Percentiles rank a stretch among this genome's conserved stretches.
phyloP scores from a whole-genome alignment of 1,139 yeast genomes.

The Yamadazyma pseudoaaseri region DNA sequence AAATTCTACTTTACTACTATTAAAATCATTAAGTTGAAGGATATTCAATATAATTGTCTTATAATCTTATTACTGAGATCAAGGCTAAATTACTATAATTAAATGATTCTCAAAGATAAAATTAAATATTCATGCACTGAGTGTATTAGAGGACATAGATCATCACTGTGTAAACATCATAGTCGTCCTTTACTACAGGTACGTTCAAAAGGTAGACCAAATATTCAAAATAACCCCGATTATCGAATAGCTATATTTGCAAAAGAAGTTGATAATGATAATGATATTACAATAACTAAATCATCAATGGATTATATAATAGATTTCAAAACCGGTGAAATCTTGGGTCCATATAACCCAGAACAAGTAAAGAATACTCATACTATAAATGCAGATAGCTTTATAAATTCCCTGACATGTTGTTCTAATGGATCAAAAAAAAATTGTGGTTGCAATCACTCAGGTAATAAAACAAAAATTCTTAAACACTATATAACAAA shows the following conservation, averaged over 20 bases:
- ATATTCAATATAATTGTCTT: no score
- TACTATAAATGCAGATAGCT: conserved; percentile 32
- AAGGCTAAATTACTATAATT: no score
- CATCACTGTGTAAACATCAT: conserved; percentile 82
- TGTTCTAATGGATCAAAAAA: conserved; percentile 29
- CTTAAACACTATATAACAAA: conserved; percentile 35
- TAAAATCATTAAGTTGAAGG: no score
- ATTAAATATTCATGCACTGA: conserved; percentile 87
- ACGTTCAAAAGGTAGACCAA: conserved; percentile 85
- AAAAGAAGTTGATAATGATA: conserved; percentile 28
- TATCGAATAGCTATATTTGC: conserved; percentile 62
- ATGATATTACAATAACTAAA: conserved; percentile 30
- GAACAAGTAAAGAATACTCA: conserved; percentile 22
- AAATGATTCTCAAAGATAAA: conserved; percentile 83
- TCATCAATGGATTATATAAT: conserved; percentile 52
- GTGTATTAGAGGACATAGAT: conserved; percentile 91
- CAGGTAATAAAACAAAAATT: conserved; percentile 35
- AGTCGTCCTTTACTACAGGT: conserved; percentile 79
- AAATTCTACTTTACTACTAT: no score
- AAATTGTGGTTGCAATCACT: conserved; percentile 30
- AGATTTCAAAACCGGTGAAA: conserved; percentile 46
- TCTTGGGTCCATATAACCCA: conserved; percentile 38
- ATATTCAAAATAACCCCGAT: conserved; percentile 45
- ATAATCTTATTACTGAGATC: no score
- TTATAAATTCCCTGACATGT: conserved; percentile 35